phyloP scores from a whole-genome alignment of 108 stramenopile species.

The Cyclostephanos tholiformis region DNA sequence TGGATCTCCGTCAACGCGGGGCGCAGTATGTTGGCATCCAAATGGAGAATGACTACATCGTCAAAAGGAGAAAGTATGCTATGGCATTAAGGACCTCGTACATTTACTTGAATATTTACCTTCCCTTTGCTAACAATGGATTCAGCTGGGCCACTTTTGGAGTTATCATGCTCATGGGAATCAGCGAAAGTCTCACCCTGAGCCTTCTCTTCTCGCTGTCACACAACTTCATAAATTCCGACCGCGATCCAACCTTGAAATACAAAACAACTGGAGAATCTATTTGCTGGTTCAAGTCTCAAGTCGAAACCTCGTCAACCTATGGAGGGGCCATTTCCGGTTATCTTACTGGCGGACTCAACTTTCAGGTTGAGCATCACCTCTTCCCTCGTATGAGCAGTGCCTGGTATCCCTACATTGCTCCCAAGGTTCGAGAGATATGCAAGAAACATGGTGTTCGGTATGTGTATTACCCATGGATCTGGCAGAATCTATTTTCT shows the following conservation, averaged over 20 bases:
- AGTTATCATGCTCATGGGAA: conserved; percentile 80
- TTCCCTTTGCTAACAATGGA: conserved; percentile 65
- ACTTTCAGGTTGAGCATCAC: conserved; percentile 96
- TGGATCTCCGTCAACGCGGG: conserved; percentile 77
- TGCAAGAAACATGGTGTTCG: conserved; percentile 92
- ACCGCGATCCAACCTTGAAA: conserved; percentile 75
- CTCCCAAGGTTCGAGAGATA: conserved; percentile 92
- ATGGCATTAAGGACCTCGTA: conserved; percentile 63
- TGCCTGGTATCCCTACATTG: conserved; percentile 98
- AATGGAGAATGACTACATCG: conserved; percentile 78
- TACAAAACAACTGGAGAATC: conserved; percentile 64
- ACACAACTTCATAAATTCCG: conserved; percentile 92
- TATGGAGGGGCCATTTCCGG: conserved; percentile 89
- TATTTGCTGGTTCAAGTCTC: conserved; percentile 89
- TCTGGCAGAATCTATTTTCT: conserved; percentile 77
- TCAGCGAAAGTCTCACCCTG: conserved; percentile 69
- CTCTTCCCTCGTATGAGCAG: conserved; percentile 91
- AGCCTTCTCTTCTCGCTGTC: conserved; percentile 86
- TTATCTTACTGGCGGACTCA: conserved; percentile 88
- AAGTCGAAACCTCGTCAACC: conserved; percentile 90
- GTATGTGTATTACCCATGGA: conserved; percentile 89
- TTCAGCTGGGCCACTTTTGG: conserved; percentile 43
- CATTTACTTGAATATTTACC: conserved; percentile 68
- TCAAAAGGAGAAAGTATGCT: conserved; percentile 69
- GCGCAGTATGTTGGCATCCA: conserved; percentile 65